phyloP scores from a whole-genome alignment of 495 filamentous ascomycete genomes.

The Aspergillus leporis region DNA sequence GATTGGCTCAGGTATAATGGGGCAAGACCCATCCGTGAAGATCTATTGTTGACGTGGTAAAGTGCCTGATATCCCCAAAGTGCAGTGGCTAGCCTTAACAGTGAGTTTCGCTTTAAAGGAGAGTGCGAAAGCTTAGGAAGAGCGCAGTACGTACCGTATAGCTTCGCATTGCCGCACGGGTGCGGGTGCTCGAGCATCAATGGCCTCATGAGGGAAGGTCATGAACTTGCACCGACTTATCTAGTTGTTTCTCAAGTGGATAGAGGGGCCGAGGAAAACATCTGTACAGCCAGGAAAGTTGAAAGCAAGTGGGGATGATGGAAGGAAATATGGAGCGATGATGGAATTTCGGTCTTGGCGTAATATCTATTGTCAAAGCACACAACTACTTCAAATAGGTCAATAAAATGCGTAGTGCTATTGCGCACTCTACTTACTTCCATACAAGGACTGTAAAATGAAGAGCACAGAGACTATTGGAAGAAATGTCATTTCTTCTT shows the following conservation, averaged over 20 bases:
- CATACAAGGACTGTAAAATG: no score
- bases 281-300: neutral
- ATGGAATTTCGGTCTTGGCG: no score
- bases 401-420: no score
- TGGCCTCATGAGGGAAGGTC: neutral
- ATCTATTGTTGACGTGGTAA: neutral
- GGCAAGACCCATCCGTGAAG: neutral
- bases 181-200: neutral
- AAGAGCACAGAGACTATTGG: no score
- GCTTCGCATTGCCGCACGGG: conserved; percentile 5
- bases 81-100: neutral
- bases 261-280: neutral
- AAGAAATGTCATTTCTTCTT: no score
- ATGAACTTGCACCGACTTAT: neutral
- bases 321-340: neutral
- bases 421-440: no score
- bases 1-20: neutral
- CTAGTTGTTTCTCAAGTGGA: neutral
- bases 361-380: no score
- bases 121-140: neutral
- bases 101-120: neutral
- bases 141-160: conserved; percentile 3
- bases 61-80: neutral
- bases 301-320: neutral
- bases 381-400: no score